A percentile compares a stretch with the other conserved stretches of the same genome.
These are phyloP conservation scores for Peltaster fructicola DNA, from an alignment of 2,329 filamentous ascomycete species.

Conservation along the genomic window DNA sequence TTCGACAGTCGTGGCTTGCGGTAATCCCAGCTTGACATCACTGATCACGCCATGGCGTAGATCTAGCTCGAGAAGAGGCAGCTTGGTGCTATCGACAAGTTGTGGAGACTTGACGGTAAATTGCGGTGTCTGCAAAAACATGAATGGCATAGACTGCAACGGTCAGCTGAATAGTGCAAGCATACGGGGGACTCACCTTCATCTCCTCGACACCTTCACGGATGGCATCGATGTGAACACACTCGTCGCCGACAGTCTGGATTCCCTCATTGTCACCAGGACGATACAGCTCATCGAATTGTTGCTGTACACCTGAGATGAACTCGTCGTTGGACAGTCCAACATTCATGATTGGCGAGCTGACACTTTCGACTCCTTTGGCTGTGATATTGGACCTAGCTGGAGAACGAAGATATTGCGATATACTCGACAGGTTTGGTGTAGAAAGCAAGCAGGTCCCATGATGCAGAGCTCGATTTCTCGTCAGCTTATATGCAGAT, in stretches of 20 bases:
- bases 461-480: constrained; percentile 69
- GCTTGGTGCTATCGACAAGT: not conserved
- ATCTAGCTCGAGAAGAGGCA: constrained; percentile 11
- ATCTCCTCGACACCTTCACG: constrained; percentile 45
- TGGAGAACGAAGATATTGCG: constrained; percentile 57
- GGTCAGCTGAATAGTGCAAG: constrained; percentile 2
- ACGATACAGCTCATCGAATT: constrained; percentile 55
- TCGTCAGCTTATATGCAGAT: constrained; percentile 84
- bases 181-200: constrained; percentile 27
- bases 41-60: constrained; percentile 39
- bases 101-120: constrained; percentile 41
- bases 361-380: constrained; percentile 79
- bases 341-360: constrained; percentile 69
- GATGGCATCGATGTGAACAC: constrained; percentile 36
- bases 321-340: constrained; percentile 34
- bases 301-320: constrained; percentile 28
- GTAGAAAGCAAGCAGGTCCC: constrained; percentile 74
- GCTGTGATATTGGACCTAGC: constrained; percentile 60
- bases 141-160: constrained; percentile 54
- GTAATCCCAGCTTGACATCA: constrained; percentile 27
- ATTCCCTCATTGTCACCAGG: constrained; percentile 19
- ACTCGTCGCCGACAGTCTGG: constrained; percentile 35
- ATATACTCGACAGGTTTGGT: constrained; percentile 53
- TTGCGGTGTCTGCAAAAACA: constrained; percentile 69
- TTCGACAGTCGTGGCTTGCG: too few relatives aligned